Percentiles rank a stretch among this genome's conserved stretches.
Conservation (phyloP, 2,329 filamentous ascomycete genomes). For the Ophiostoma pallidulum region DNA sequence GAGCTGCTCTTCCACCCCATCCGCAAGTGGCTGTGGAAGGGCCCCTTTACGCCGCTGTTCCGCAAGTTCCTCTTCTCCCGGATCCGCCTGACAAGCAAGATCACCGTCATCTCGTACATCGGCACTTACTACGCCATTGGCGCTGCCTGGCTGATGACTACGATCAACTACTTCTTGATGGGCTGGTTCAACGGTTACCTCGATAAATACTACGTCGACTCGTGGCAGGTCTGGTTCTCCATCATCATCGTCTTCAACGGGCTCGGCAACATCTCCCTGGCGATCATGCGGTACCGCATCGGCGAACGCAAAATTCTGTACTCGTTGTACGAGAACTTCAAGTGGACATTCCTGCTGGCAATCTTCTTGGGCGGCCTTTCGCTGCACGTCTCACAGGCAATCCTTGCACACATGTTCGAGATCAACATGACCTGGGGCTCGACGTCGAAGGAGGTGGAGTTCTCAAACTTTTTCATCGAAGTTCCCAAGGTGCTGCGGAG, state of each 20-base stretch:
- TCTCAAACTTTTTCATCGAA: conserved; percentile 78
- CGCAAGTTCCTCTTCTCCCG: conserved; percentile 61
- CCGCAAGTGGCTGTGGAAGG: conserved; percentile 59
- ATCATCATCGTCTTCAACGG: conserved; percentile 72
- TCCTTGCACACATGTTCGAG: conserved; percentile 75
- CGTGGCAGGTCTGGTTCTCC: conserved; percentile 71
- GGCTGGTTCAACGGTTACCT: conserved; percentile 70
- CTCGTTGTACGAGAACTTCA: conserved; percentile 55
- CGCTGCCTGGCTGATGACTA: conserved; percentile 64
- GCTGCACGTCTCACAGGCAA: conserved; percentile 69
- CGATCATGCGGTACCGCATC: conserved; percentile 62
- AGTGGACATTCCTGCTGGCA: conserved; percentile 64
- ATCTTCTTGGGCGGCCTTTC: conserved; percentile 78
- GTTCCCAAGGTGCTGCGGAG: conserved; percentile 68
- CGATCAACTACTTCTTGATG: conserved; percentile 64
- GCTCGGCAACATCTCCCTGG: conserved; percentile 62
- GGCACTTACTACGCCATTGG: conserved; percentile 74
- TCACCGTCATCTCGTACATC: conserved; percentile 68
- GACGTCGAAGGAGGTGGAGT: conserved; percentile 72
- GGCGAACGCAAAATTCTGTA: conserved; percentile 52
- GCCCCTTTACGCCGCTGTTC: conserved; percentile 74
- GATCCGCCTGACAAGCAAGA: conserved; percentile 66
- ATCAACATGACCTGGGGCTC: conserved; percentile 82
- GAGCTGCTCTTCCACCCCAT: conserved; percentile 75
- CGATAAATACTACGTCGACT: conserved; percentile 72